Evolutionary conservation across 148 eudicot species (phyloP).

Genomic region (Beta vulgaris): DNA sequence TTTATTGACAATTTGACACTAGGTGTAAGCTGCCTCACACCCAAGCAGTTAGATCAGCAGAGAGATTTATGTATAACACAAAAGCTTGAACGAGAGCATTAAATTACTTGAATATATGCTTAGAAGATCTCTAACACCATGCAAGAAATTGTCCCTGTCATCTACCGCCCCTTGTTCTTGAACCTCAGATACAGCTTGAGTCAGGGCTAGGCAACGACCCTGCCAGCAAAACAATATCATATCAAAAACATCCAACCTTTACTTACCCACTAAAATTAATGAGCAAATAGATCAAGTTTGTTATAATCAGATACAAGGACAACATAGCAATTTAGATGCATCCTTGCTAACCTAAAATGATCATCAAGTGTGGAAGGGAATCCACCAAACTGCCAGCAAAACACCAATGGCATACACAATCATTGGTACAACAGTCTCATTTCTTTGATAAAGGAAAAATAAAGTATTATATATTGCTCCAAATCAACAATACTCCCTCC

Average conservation of each 20-base stretch:
- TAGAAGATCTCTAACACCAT: constrained; percentile 93
- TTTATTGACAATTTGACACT: not conserved
- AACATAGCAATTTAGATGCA: too few species aligned
- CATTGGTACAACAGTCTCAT: not conserved
- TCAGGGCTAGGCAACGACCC: constrained; percentile 76
- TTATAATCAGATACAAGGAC: not conserved
- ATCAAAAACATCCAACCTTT: not conserved
- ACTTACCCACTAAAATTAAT: not conserved
- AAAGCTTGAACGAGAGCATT: not conserved
- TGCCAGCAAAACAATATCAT: constrained; percentile 28
- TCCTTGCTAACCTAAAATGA: not conserved
- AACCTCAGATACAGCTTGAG: constrained; percentile 81
- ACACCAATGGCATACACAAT: not conserved
- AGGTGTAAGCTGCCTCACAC: not conserved
- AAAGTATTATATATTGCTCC: too few species aligned
- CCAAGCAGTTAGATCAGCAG: not conserved
- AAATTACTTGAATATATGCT: constrained; percentile 89
- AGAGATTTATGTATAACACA: not conserved
- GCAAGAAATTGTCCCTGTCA: constrained; percentile 89
- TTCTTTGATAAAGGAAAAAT: not conserved
- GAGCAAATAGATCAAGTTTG: not conserved
- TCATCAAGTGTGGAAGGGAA: not conserved
- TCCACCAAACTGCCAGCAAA: not conserved
- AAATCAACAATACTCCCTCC: too few species aligned
- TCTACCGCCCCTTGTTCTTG: constrained; percentile 99